Evolutionary conservation across 2,329 filamentous ascomycete genomes (phyloP), one percentile per base, ranked within the genome.

Genomic region (Neofusicoccum sp.): DNA sequence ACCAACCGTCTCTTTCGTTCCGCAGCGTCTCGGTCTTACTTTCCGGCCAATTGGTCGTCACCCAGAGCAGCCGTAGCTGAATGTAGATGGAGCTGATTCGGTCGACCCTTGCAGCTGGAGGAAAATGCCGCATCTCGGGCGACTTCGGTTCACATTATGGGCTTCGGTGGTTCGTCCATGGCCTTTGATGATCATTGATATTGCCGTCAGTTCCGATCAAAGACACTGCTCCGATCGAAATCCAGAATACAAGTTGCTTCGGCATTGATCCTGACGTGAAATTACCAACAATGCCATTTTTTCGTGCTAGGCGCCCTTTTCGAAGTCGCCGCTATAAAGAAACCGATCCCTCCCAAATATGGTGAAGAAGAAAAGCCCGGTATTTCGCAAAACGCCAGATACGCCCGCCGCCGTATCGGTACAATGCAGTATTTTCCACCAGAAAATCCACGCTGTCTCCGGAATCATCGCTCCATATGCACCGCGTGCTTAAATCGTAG

Each of bases 381-480:
- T 60, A 51, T 49, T 53, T 53, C 54, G 54, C 47, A 54, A 54
- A 60, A 54, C 58, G 58, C 58, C 58, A 47, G 30, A 60, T 53
- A 53, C 47, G 48, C 47, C 58, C 41, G 28, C 48, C 58, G 41
- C 58, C 58, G 38, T 53, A 60, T 60, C 47, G 58, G 58, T 53
- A 54, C 58, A 60, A 54, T 53, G 58, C 57, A 60, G 51, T 26
- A 56, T 56, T 54, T 49, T 48, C 44, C 56, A 24, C 49, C 56
- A 33, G 49, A 54, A 54, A 54, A 54, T 33, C 38, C 38, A 57
- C 53, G 28, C 41, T 57, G 41, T 47, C 30, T 20, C 51, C 34
- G 20, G 11, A 36, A 58, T 45, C 40, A 58, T 58, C 34, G 43
- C 54, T 47, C 54, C 54, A n/a, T n/a, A 36, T 58, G 40, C 54